These are phyloP conservation scores for Pilaira anomala DNA, from an alignment of 192 early-diverging fungal genomes.

Conservation along the genomic window DNA sequence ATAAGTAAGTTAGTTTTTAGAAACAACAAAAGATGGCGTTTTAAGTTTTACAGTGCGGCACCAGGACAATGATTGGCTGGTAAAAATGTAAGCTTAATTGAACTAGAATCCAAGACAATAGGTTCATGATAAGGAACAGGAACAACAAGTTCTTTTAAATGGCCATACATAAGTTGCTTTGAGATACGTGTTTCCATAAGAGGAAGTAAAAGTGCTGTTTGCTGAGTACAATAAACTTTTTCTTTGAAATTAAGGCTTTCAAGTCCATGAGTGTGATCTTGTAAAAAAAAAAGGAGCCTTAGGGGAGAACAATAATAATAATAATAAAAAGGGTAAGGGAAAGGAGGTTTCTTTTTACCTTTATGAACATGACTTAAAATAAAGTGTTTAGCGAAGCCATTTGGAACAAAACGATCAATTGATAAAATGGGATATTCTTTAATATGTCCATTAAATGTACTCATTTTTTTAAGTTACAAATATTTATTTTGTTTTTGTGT, in stretches of 20 bases:
- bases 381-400: background rate
- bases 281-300: background rate
- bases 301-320: too few species aligned
- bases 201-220: background rate
- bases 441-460: background rate
- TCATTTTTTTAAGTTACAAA: background rate
- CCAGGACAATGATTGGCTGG: background rate
- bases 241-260: background rate
- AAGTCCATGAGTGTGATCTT: background rate
- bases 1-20: background rate
- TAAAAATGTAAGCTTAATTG: background rate
- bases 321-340: background rate
- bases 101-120: background rate
- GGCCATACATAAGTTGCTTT: background rate
- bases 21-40: background rate
- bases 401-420: background rate
- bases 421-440: background rate
- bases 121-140: background rate
- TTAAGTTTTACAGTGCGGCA: background rate
- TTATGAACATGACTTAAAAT: conserved; percentile 1
- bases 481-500: too few species aligned
- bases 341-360: background rate
- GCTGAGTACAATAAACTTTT: background rate
- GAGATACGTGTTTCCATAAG: background rate
- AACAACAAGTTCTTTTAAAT: background rate